Evolutionary conservation across 2,329 filamentous ascomycete genomes (phyloP).

Genomic region (Aspergillus phoenicis): DNA sequence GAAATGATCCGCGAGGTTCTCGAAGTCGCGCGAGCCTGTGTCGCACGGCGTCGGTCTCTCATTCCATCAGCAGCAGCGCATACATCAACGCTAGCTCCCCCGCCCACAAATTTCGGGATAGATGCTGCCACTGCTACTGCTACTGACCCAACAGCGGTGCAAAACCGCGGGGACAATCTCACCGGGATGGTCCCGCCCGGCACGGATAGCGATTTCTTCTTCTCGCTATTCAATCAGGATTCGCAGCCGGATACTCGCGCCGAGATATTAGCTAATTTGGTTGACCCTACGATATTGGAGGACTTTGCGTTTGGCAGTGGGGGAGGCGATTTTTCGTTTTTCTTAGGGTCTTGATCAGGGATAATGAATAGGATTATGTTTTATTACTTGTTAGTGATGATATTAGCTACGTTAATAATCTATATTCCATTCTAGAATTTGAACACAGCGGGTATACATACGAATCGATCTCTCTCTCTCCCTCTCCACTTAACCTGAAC

Average conservation of each 20-base stretch:
- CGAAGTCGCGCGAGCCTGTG: slow-evolving; percentile 26
- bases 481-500: no score
- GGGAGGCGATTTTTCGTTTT: slow-evolving; percentile 21
- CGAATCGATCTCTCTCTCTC: no score
- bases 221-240: slow-evolving; percentile 23
- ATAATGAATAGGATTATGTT: no score
- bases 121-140: background rate
- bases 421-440: no score
- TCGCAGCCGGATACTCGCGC: slow-evolving; percentile 21
- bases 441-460: no score
- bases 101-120: background rate
- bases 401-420: no score
- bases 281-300: slow-evolving; percentile 27
- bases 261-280: slow-evolving; percentile 28
- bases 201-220: slow-evolving; percentile 20
- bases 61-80: background rate
- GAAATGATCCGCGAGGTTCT: slow-evolving; percentile 35
- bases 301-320: slow-evolving; percentile 29
- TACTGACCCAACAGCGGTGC: background rate
- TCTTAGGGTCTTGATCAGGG: slow-evolving; percentile 7
- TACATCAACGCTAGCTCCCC: background rate
- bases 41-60: slow-evolving; percentile 13
- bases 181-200: background rate
- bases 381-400: no score
- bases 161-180: background rate